phyloP scores from a whole-genome alignment of 2,329 filamentous ascomycete genomes.

The Trichoderma aggressivum region DNA sequence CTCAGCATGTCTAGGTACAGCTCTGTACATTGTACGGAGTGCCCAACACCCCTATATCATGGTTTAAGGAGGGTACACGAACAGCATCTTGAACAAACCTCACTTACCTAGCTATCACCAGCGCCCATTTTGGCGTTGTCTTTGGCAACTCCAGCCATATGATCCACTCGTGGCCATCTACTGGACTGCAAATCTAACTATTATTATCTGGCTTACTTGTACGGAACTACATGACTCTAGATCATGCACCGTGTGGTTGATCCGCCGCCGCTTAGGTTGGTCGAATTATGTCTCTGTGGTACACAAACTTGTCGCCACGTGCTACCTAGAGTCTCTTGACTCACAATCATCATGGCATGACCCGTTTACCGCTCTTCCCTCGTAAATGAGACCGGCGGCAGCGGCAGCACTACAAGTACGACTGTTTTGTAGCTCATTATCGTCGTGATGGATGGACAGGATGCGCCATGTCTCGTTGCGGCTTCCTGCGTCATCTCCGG shows the following conservation, averaged over 20 bases:
- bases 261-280: conserved; percentile 5
- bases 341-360: neutral
- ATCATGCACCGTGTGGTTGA: conserved; percentile 1
- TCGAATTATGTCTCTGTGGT: conserved; percentile 16
- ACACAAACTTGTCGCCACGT: conserved; percentile 16
- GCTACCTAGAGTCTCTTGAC: conserved; percentile 3
- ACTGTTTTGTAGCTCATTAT: neutral
- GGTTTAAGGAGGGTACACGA: neutral
- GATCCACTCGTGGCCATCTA: neutral
- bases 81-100: neutral
- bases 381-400: neutral
- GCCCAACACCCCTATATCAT: neutral
- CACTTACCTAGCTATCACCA: neutral
- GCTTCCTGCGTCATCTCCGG: conserved; percentile 23
- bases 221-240: neutral
- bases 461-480: conserved; percentile 12
- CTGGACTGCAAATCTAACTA: neutral
- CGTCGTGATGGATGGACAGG: neutral
- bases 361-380: conserved; percentile 10
- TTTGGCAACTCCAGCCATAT: neutral
- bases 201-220: neutral
- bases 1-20: neutral
- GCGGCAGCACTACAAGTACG: neutral
- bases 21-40: neutral
- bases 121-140: neutral